A percentile compares a stretch with the other conserved stretches of the same genome.
These are phyloP conservation scores for Emmonsiellopsis sp. DNA, from an alignment of 2,329 filamentous ascomycete genomes.

Conservation along the genomic window DNA sequence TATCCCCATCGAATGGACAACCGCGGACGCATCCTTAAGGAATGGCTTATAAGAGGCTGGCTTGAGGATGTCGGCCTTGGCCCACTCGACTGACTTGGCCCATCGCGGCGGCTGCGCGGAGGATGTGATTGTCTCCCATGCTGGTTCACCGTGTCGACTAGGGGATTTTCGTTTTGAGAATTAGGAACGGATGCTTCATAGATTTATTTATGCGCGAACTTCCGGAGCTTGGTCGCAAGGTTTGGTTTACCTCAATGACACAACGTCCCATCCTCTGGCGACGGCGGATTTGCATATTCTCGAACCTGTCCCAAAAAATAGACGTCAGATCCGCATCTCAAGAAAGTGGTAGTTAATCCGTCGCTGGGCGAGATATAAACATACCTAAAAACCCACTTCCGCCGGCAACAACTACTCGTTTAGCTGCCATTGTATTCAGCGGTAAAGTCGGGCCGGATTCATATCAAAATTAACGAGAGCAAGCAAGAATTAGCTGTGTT, in stretches of 20 bases:
- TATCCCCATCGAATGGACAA: constrained; percentile 94
- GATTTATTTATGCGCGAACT: background rate
- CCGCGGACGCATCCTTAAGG: constrained; percentile 68
- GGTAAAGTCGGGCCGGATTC: background rate
- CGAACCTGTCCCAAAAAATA: constrained; percentile 38
- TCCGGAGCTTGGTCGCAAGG: no score
- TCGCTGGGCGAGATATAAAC: constrained; percentile 23
- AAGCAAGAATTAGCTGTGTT: no score
- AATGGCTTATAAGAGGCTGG: constrained; percentile 70
- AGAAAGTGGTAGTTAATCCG: background rate
- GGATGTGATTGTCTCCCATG: constrained; percentile 72
- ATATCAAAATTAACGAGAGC: no score
- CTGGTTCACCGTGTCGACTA: constrained; percentile 83
- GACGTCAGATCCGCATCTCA: background rate
- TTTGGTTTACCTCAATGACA: constrained; percentile 69
- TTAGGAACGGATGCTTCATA: constrained; percentile 6
- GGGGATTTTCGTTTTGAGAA: background rate
- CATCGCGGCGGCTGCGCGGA: constrained; percentile 64
- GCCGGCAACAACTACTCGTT: constrained; percentile 81
- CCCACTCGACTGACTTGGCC: constrained; percentile 78
- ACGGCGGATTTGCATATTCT: constrained; percentile 88
- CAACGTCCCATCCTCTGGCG: constrained; percentile 80
- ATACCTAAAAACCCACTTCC: constrained; percentile 82
- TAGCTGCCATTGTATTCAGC: constrained; percentile 46
- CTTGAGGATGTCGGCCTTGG: constrained; percentile 76